These are phyloP conservation scores for Erysimum cheiri DNA, from an alignment of 441 rosid species.

Conservation along the genomic window DNA sequence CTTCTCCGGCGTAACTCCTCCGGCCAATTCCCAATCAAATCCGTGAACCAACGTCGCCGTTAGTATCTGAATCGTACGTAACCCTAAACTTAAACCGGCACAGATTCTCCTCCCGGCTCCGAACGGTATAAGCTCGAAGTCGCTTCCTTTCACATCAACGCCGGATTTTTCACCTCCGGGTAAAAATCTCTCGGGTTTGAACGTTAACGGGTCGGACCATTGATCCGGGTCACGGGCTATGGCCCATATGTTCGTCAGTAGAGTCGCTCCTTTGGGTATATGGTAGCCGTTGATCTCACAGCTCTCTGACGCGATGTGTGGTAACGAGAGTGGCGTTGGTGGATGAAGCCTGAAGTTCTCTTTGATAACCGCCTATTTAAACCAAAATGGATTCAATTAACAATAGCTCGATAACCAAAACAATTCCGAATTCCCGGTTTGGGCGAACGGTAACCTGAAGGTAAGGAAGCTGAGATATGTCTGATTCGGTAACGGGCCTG, in stretches of 20 bases:
- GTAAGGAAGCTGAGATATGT: slow-evolving; percentile 60
- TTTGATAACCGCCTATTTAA: slow-evolving; percentile 53
- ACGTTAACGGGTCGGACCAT: slow-evolving; percentile 66
- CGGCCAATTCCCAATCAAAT: slow-evolving; percentile 66
- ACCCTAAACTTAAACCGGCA: slow-evolving; percentile 75
- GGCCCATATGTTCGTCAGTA: slow-evolving; percentile 68
- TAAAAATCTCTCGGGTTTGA: slow-evolving; percentile 66
- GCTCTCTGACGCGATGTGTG: slow-evolving; percentile 62
- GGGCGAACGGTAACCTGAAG: slow-evolving; percentile 46
- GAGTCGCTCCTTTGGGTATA: slow-evolving; percentile 63
- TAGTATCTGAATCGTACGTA: slow-evolving; percentile 69
- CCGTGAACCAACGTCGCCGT: slow-evolving; percentile 76
- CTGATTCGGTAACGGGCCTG: slow-evolving; percentile 57
- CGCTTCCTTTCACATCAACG: slow-evolving; percentile 72
- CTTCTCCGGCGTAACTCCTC: slow-evolving; percentile 53
- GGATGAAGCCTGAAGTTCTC: slow-evolving; percentile 79
- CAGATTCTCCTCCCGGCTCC: slow-evolving; percentile 91
- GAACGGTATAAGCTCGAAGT: slow-evolving; percentile 83
- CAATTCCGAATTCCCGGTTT: not conserved
- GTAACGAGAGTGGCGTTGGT: slow-evolving; percentile 63
- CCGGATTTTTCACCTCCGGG: slow-evolving; percentile 59
- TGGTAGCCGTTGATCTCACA: slow-evolving; percentile 60
- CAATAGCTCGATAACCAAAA: not conserved
- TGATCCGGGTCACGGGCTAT: slow-evolving; percentile 65
- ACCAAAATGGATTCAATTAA: slow-evolving; percentile 5